A percentile compares a stretch with the other conserved stretches of the same genome.
These are phyloP conservation scores for Pichia ethanolica DNA, from an alignment of 805 yeast species.

Conservation along the genomic window DNA sequence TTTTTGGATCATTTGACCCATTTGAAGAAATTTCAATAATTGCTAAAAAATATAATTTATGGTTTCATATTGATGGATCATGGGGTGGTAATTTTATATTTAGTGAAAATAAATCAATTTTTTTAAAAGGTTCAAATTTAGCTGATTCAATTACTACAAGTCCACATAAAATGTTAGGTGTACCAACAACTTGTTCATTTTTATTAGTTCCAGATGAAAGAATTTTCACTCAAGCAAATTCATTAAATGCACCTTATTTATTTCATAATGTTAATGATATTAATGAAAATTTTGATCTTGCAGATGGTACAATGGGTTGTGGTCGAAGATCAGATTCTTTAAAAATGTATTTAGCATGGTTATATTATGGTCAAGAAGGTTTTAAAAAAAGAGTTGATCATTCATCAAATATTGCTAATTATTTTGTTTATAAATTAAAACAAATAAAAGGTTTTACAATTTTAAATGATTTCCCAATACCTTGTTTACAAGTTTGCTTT, in stretches of 20 bases:
- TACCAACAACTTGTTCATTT: conserved; percentile 72
- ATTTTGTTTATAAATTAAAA: conserved; percentile 44
- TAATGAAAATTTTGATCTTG: conserved; percentile 61
- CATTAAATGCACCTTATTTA: conserved; percentile 71
- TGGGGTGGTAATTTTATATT: conserved; percentile 87
- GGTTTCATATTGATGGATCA: conserved; percentile 85
- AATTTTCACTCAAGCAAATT: conserved; percentile 62
- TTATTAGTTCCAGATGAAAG: conserved; percentile 62
- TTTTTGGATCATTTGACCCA: conserved; percentile 75
- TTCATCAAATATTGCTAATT: conserved; percentile 58
- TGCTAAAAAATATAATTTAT: conserved; percentile 47
- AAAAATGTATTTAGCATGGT: conserved; percentile 74
- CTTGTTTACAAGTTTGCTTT: conserved; percentile 80
- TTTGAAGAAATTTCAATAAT: conserved; percentile 46
- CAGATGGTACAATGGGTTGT: conserved; percentile 89
- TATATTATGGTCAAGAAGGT: conserved; percentile 67
- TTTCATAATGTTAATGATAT: conserved; percentile 54
- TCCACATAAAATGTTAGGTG: conserved; percentile 88
- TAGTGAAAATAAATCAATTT: conserved; percentile 38
- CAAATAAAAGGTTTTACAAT: conserved; percentile 41
- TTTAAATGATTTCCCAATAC: conserved; percentile 53
- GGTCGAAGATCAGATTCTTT: conserved; percentile 80
- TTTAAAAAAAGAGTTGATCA: conserved; percentile 62
- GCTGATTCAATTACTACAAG: conserved; percentile 76
- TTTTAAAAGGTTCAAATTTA: conserved; percentile 50